Conservation (phyloP, 352 stramenopile genomes). For the Phytophthora nicotianae region DNA sequence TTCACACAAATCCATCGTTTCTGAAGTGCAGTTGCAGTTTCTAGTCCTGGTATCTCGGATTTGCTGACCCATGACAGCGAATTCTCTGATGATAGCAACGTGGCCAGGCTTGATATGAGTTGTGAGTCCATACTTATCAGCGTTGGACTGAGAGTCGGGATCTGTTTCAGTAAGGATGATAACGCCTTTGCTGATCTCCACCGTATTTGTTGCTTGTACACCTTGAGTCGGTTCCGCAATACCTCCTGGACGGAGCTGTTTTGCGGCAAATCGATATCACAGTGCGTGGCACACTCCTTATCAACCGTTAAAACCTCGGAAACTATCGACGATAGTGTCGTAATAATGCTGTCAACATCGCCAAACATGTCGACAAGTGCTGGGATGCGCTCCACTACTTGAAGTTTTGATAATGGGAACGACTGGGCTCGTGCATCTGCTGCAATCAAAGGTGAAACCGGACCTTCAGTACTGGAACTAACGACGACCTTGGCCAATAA, state of each 20-base stretch:
- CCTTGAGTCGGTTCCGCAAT: conserved; percentile 57
- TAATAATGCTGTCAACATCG: conserved; percentile 57
- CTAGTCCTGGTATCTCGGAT: conserved; percentile 12
- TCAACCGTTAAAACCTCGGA: conserved; percentile 28
- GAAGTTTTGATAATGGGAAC: conserved; percentile 59
- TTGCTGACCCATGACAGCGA: conserved; percentile 36
- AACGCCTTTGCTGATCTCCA: conserved; percentile 83
- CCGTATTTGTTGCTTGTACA: conserved; percentile 82
- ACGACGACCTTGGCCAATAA: conserved; percentile 43
- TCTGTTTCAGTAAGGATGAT: conserved; percentile 71
- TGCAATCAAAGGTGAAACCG: conserved; percentile 19
- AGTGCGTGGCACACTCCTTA: conserved; percentile 39
- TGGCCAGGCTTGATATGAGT: conserved; percentile 63
- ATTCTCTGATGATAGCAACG: conserved; percentile 65
- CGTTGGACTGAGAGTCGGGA: conserved; percentile 43
- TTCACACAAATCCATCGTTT: conserved; percentile 75
- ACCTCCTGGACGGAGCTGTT: conserved; percentile 70
- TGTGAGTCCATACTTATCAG: conserved; percentile 64
- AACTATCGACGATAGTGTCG: conserved; percentile 57
- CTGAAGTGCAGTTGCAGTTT: conserved; percentile 47
- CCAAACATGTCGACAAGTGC: conserved; percentile 83
- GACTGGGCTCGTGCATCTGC: conserved; percentile 21
- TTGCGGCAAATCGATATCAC: conserved; percentile 62
- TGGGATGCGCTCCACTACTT: conserved; percentile 74
- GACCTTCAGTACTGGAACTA: conserved; percentile 13